A percentile compares a stretch with the other conserved stretches of the same genome.
These are phyloP conservation scores for Uronychia binucleata DNA, from an alignment of 73 alveolate genomes.

Conservation along the genomic window DNA sequence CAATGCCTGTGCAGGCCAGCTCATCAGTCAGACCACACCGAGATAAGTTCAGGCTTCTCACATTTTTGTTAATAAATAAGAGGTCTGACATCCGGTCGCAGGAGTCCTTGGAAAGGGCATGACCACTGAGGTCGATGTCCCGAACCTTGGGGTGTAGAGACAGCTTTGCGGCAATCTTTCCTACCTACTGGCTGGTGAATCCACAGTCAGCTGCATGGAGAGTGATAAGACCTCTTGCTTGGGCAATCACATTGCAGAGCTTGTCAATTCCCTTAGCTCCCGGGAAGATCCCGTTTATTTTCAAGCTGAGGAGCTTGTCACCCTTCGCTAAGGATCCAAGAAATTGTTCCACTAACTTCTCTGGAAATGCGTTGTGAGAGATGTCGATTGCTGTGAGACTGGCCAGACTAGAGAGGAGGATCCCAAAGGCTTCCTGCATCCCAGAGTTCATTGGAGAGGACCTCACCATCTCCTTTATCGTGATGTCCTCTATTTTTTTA, in stretches of 20 bases:
- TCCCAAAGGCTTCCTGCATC: not conserved
- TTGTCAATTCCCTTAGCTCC: not conserved
- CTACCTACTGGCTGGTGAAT: not conserved
- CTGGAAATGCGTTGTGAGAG: not conserved
- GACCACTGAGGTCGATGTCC: slow-evolving; percentile 26
- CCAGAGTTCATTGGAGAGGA: not conserved
- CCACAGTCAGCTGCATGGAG: not conserved
- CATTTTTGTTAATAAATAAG: slow-evolving; percentile 6
- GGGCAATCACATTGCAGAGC: not conserved
- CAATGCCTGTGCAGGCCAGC: slow-evolving; percentile 5
- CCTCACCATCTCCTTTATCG: not conserved
- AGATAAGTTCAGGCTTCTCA: not conserved
- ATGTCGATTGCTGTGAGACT: not conserved
- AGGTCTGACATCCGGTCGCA: slow-evolving; percentile 11
- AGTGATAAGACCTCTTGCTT: not conserved
- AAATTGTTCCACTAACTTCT: not conserved
- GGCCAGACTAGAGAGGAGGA: not conserved
- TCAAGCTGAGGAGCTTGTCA: not conserved
- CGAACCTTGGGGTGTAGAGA: not conserved
- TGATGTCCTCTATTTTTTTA: not conserved
- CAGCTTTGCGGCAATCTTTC: not conserved
- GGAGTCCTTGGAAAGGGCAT: not conserved
- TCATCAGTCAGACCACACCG: slow-evolving; percentile 6
- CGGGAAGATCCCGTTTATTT: not conserved
- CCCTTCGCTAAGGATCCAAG: not conserved